Evolutionary conservation across 73 alveolate species (phyloP).

Genomic region (Paramecium biaurelia): DNA sequence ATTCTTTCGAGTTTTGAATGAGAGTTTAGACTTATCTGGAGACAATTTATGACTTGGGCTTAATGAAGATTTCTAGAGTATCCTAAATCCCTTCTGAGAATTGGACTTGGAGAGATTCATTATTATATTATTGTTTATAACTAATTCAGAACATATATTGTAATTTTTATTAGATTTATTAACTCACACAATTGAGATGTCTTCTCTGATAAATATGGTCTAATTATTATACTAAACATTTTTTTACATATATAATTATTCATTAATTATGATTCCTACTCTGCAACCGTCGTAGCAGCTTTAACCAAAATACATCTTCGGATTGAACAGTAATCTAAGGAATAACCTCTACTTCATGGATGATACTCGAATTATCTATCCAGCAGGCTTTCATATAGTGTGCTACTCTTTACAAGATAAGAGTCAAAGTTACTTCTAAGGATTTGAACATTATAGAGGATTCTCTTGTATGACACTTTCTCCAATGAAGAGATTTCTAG

Average conservation of each 20-base stretch:
- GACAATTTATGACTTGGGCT: not conserved
- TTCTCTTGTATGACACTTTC: constrained; percentile 55
- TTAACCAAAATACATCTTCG: constrained; percentile 73
- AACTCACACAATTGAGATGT: not conserved
- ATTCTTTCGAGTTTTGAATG: not conserved
- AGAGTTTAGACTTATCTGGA: not conserved
- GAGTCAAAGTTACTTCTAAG: constrained; percentile 48
- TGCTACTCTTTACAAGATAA: constrained; percentile 54
- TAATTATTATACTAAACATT: not conserved
- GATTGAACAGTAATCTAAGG: constrained; percentile 77
- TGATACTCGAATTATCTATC: constrained; percentile 87
- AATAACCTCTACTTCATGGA: constrained; percentile 78
- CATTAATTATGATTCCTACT: constrained; percentile 29
- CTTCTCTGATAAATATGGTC: not conserved
- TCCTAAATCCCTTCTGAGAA: constrained; percentile 35
- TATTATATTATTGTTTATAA: not conserved
- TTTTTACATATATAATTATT: not conserved
- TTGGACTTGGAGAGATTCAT: not conserved
- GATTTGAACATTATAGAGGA: constrained; percentile 57
- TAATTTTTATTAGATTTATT: not conserved
- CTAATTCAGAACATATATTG: not conserved
- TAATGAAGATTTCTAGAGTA: constrained; percentile 17
- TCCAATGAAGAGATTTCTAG: constrained; percentile 59
- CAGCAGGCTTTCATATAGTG: constrained; percentile 95
- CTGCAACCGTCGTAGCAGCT: constrained; percentile 53